Base-by-base conservation (phyloP, 1,284 basidiomycete genomes). In the Vanrija sp. region DNA sequence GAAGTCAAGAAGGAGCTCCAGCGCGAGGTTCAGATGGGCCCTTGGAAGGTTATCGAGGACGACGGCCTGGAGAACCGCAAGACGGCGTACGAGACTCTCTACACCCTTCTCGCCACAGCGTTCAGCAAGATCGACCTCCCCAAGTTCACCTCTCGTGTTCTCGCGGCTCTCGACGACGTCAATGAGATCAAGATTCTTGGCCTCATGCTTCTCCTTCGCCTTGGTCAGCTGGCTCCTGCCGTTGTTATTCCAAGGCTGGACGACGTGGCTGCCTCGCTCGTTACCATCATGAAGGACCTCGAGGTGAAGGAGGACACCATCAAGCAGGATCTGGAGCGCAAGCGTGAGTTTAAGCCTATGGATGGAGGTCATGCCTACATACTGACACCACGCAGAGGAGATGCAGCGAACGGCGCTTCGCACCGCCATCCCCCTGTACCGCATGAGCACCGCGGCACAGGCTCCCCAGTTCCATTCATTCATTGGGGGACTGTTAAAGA, bases 121-220 rank as follows among this genome's bases (percentile, higher is more conserved):
- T 82, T 96, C 51, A 80, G 83, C 55, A 88, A 88, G 68, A 82
- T 98, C 46, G 91, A 94, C 66, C 79, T 97, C 7, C 83, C 88
- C 61, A 86, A 88, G 40, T 94, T 95, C 80, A 81, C 96, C 18
- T 82, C 81, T 25, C 85, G 86, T 38, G 88, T 98, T 46, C 81
- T 96, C 47, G 83, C 84, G 1, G 94, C 92, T 2, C 83, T 98
- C 10, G 79, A 82, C 1, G 95, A 99, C 74, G 88, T 90, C 63
- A 94, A 98, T 72, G 94, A 98, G 71, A 89, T 99, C 80, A 98
- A 98, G 78, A 91, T 96, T 42, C 84, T 98, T 55, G 93, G 87
- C 57, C 91, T 96, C 76, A 89, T 98, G 83, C 89, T 97, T 79
- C 82, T 98, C 38, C 90, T 93, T 79, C 86, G 93, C 23, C 83